Evolutionary conservation across 2,329 filamentous ascomycete species (phyloP), one percentile per base, ranked within the genome.

Genomic region (Stagonosporopsis tanaceti): DNA sequence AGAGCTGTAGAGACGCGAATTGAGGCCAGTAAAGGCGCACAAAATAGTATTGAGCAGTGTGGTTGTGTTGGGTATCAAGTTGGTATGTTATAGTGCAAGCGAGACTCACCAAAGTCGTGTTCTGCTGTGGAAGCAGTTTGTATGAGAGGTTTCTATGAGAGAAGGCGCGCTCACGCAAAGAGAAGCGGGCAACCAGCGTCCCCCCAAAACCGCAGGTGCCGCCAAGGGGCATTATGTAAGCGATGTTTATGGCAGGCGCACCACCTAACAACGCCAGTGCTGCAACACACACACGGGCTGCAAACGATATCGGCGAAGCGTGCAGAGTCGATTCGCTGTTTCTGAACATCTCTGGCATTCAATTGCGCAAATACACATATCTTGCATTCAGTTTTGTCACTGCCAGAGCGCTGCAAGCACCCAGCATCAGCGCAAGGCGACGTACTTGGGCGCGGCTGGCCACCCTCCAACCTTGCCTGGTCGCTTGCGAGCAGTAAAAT

Each of bases 91-190:
- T 57, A 57, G 48, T 57, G 59, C 62, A 70, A 67, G 64, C 70
- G 72, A 71, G 62, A 75, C 73, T 69, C 61, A 74, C 73, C 68
- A 68, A 66, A 67, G 50, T 62, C 59, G 59, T 57, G 62, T 67
- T 65, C 64, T 65, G 66, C 65, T 53, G 61, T 65, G 61, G 58
- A 50, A 47, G 61, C 57, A 63, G 57, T 55, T 59, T 58, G 63
- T 68, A 68, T 63, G 62, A 20, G 20, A 20, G 20, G 20, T 20
- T 20, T 20, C 20, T 20, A 20, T 20, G 20, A 20, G 59, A 62
- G 57, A n/a, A 57, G 51, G 50, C 42, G 48, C 27, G 64, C 62
- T 50, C 37, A 51, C 48, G 53, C 48, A 57, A 48, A 59, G 46
- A 54, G 38, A 41, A 41, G 59, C 44, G 44, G 41, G 42, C 30